phyloP scores from a whole-genome alignment of 371 early-diverging fungal species.

The Fennellomyces sp. region DNA sequence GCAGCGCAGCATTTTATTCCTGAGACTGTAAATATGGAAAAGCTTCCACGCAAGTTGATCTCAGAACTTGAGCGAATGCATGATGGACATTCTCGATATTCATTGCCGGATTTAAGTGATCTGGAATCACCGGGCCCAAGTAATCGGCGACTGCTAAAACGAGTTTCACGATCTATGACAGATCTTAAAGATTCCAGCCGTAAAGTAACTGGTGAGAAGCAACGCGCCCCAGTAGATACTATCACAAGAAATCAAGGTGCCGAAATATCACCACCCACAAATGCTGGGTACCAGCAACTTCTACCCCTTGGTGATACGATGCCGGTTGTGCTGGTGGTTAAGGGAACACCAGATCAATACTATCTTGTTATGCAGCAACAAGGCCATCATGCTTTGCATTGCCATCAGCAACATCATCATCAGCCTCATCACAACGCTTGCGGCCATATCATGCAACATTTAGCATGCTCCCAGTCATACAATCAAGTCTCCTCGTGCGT shows the following conservation, averaged over 20 bases:
- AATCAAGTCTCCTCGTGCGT: too few species aligned
- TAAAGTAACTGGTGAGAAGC: too few species aligned
- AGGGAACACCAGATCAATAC: not conserved
- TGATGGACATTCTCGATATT: not conserved
- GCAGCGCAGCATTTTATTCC: not conserved
- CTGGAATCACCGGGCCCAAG: not conserved
- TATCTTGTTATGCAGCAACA: not conserved
- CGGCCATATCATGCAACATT: too few species aligned
- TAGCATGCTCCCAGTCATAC: too few species aligned
- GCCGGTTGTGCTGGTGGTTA: not conserved
- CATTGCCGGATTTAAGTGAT: not conserved
- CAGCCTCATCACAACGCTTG: too few species aligned
- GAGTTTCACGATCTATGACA: not conserved
- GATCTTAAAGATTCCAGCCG: not conserved
- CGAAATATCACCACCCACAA: not conserved
- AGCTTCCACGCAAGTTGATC: not conserved
- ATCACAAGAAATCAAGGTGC: not conserved
- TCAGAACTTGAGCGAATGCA: not conserved
- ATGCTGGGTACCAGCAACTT: not conserved
- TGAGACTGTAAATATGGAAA: not conserved
- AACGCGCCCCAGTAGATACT: too few species aligned
- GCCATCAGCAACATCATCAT: not conserved
- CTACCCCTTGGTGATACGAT: constrained; percentile 1
- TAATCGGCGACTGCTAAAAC: not conserved
- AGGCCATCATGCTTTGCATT: not conserved